phyloP scores from a whole-genome alignment of 2,329 filamentous ascomycete species.

The Exophiala dermatitidis region DNA sequence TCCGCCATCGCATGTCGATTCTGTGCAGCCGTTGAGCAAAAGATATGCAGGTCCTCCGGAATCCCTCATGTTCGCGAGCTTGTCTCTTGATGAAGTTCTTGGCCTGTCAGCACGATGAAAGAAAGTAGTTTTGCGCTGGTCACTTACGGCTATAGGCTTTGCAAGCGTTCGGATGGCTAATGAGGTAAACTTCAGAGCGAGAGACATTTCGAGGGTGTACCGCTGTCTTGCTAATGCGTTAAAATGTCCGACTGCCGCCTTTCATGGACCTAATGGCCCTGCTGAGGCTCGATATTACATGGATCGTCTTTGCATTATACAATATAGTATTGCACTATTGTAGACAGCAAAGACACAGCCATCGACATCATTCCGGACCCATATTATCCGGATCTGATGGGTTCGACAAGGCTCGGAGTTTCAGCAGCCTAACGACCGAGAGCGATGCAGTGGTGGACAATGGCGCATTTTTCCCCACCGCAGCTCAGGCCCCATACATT shows the following conservation, averaged over 20 bases:
- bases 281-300: not conserved
- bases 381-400: not conserved
- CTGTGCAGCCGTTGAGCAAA: constrained; percentile 59
- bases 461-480: too few relatives aligned
- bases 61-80: constrained; percentile 61
- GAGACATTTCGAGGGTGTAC: constrained; percentile 20
- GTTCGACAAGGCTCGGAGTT: not conserved
- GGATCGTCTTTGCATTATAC: not conserved
- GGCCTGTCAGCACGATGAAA: constrained; percentile 2
- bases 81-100: constrained; percentile 62
- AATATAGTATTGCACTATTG: not conserved
- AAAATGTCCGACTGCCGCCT: not conserved
- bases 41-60: constrained; percentile 53
- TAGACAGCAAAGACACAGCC: not conserved
- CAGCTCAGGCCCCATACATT: too few relatives aligned
- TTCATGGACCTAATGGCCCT: not conserved
- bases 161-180: constrained; percentile 58
- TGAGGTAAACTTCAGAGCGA: constrained; percentile 60
- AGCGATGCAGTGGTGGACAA: not conserved
- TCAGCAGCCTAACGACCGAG: not conserved
- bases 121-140: too few relatives aligned
- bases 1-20: constrained; percentile 60
- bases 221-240: not conserved
- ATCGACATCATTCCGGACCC: not conserved
- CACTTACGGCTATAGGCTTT: constrained; percentile 59